phyloP scores from a whole-genome alignment of 305 asterid species.

The Withania somnifera region DNA sequence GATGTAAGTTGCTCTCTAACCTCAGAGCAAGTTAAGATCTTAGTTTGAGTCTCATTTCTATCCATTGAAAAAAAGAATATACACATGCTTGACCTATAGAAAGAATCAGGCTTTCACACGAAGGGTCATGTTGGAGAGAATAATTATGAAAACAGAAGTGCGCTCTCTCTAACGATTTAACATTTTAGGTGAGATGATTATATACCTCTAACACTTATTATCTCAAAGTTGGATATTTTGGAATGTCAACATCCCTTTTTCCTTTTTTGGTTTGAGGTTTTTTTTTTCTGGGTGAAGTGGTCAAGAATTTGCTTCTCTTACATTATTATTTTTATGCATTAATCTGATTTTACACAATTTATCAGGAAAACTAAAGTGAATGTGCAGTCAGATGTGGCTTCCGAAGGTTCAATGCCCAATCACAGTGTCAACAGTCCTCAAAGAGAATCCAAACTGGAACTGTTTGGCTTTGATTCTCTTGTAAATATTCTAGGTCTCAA shows the following conservation, averaged over 20 bases:
- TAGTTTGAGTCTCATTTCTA: not conserved
- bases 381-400: slow-evolving; percentile 18
- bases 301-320: not conserved
- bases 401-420: slow-evolving; percentile 38
- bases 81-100: not conserved
- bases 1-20: too few species aligned
- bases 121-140: not conserved
- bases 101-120: not conserved
- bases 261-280: not conserved
- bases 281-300: not conserved
- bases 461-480: slow-evolving; percentile 95
- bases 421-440: slow-evolving; percentile 46
- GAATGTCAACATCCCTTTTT: not conserved
- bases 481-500: slow-evolving; percentile 94
- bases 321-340: not conserved
- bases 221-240: not conserved
- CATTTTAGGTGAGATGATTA: not conserved
- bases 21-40: not conserved
- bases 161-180: not conserved
- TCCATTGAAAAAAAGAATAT: not conserved
- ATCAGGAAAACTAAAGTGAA: slow-evolving; percentile 47
- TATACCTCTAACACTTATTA: not conserved
- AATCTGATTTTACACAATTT: not conserved
- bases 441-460: slow-evolving; percentile 76
- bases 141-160: not conserved